These are phyloP conservation scores for Periconia sp. DNA, from an alignment of 2,329 filamentous ascomycete genomes.

Conservation along the genomic window DNA sequence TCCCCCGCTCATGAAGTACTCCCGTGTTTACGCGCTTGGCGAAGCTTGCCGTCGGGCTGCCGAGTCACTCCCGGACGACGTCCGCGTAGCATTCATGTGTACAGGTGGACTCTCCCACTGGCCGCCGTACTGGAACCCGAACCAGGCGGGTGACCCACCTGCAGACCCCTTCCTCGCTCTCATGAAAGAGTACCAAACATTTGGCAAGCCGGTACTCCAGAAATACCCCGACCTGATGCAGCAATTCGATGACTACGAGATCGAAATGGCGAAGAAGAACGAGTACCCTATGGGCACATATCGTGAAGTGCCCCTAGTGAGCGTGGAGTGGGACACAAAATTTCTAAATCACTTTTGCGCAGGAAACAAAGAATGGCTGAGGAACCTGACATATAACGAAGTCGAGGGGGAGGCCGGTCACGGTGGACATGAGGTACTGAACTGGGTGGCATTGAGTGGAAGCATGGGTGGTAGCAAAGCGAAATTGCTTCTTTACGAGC, in stretches of 20 bases:
- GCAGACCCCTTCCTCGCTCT: conserved; percentile 31
- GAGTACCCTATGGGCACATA: conserved; percentile 34
- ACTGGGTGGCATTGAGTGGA: conserved; percentile 22
- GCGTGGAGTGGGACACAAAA: conserved; percentile 31
- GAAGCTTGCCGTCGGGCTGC: too few relatives aligned
- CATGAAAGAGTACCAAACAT: conserved; percentile 38
- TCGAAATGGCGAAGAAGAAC: conserved; percentile 38
- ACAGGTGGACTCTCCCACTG: conserved; percentile 31
- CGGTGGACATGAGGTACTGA: conserved; percentile 25
- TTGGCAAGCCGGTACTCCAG: conserved; percentile 27
- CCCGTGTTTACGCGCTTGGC: too few relatives aligned
- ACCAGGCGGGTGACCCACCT: conserved; percentile 29
- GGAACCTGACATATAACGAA: conserved; percentile 23
- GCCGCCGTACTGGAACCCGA: conserved; percentile 38
- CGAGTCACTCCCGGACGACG: conserved; percentile 7
- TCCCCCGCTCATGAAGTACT: too few relatives aligned
- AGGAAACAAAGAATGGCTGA: conserved; percentile 26
- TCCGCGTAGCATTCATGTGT: conserved; percentile 11
- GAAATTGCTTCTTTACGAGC: too few relatives aligned
- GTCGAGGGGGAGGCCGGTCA: conserved; percentile 26
- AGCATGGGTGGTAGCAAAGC: too few relatives aligned
- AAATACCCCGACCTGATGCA: conserved; percentile 32
- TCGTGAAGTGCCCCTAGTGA: conserved; percentile 35
- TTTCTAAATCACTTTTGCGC: conserved; percentile 23
- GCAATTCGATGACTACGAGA: conserved; percentile 37